Percentiles rank a stretch among this genome's conserved stretches.
Evolutionary conservation across 495 filamentous ascomycete genomes (phyloP).

Genomic region (Cryomyces antarcticus): DNA sequence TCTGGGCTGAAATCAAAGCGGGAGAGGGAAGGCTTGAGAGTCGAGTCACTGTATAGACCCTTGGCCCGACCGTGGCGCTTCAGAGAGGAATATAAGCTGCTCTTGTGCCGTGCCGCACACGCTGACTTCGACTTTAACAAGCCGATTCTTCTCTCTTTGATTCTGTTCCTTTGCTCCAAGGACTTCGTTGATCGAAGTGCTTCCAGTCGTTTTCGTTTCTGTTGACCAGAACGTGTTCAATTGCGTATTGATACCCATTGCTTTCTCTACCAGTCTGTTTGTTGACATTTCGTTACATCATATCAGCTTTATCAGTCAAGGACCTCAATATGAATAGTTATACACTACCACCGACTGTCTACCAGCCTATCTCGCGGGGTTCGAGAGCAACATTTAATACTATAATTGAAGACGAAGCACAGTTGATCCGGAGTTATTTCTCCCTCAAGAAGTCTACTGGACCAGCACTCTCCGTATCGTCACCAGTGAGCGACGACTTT

Average conservation of each 20-base stretch:
- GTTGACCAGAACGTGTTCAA: background rate
- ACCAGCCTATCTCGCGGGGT: constrained; percentile 48
- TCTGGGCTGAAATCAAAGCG: too few relatives aligned
- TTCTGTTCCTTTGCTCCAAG: too few relatives aligned
- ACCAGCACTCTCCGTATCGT: constrained; percentile 5
- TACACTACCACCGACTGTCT: constrained; percentile 36
- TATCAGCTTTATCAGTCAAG: constrained; percentile 3
- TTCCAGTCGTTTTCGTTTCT: constrained; percentile 8
- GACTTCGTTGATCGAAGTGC: constrained; percentile 21
- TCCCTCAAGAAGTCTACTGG: background rate
- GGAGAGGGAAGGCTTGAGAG: too few relatives aligned
- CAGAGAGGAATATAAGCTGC: too few relatives aligned
- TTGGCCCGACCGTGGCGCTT: too few relatives aligned
- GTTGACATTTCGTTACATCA: background rate
- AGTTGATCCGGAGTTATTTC: background rate
- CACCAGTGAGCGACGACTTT: constrained; percentile 39
- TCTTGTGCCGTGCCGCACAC: too few relatives aligned
- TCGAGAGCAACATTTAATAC: constrained; percentile 23
- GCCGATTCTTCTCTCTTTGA: too few relatives aligned
- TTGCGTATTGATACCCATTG: background rate
- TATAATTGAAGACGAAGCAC: constrained; percentile 14
- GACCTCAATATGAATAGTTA: constrained; percentile 35
- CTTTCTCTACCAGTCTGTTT: too few relatives aligned
- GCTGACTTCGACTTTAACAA: too few relatives aligned
- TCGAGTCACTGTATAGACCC: too few relatives aligned